Evolutionary conservation across 1,284 basidiomycete species (phyloP).

Genomic region (Pyrrhoderma noxium): DNA sequence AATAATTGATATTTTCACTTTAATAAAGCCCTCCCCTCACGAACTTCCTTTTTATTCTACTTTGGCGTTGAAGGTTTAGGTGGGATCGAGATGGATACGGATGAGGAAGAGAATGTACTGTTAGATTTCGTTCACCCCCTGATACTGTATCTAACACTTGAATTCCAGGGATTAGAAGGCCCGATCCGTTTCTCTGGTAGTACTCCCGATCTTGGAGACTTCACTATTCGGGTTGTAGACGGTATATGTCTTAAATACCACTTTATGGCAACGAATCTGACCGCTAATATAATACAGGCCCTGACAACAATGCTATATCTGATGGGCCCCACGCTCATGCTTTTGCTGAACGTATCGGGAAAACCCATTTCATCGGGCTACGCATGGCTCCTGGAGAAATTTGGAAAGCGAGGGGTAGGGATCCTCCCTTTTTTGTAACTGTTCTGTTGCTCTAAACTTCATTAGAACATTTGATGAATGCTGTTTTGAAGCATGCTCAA

Average conservation of each 20-base stretch:
- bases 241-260: conserved; percentile 35
- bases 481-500: conserved; percentile 53
- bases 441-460: not conserved
- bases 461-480: conserved; percentile 60
- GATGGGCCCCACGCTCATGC: conserved; percentile 47
- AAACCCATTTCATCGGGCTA: conserved; percentile 66
- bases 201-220: conserved; percentile 74
- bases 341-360: conserved; percentile 61
- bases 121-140: not conserved
- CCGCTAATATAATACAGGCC: conserved; percentile 32
- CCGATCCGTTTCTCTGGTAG: conserved; percentile 63
- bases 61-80: conserved; percentile 82
- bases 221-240: conserved; percentile 75
- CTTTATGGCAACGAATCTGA: not conserved
- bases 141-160: not conserved
- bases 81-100: conserved; percentile 70
- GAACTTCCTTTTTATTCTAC: conserved; percentile 78
- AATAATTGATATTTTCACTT: too few species aligned
- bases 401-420: conserved; percentile 79
- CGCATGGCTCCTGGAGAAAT: conserved; percentile 56
- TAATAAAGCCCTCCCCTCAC: conserved; percentile 42
- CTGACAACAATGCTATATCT: conserved; percentile 48
- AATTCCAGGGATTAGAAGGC: conserved; percentile 60
- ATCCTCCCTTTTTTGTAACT: not conserved
- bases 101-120: conserved; percentile 63